phyloP scores from a whole-genome alignment of 2,329 filamentous ascomycete genomes.

The Metarhizium rileyi region DNA sequence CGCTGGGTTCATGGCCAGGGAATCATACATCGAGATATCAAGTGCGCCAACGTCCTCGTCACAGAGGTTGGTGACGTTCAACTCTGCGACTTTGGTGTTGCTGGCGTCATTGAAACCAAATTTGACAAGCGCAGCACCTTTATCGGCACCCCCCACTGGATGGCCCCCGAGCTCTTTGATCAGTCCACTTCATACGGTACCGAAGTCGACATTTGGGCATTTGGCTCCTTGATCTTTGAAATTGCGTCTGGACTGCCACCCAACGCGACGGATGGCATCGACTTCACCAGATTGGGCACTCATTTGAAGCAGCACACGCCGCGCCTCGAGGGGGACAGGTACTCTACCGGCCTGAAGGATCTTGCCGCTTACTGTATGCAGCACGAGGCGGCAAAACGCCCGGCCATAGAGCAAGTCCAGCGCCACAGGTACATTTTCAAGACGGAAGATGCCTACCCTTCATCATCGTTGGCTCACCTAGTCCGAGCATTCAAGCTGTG shows the following conservation, averaged over 20 bases:
- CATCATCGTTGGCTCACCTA: constrained; percentile 51
- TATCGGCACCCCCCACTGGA: constrained; percentile 77
- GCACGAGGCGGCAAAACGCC: constrained; percentile 57
- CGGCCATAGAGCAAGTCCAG: constrained; percentile 59
- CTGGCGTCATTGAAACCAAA: constrained; percentile 65
- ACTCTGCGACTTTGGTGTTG: constrained; percentile 77
- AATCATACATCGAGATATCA: constrained; percentile 63
- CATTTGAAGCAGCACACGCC: constrained; percentile 54
- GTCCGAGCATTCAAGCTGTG: constrained; percentile 65
- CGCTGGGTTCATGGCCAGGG: constrained; percentile 59
- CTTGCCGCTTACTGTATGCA: constrained; percentile 66
- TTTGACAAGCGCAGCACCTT: constrained; percentile 71
- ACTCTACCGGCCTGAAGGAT: constrained; percentile 58
- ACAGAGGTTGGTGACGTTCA: constrained; percentile 69
- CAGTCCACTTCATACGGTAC: constrained; percentile 56
- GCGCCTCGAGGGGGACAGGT: constrained; percentile 60
- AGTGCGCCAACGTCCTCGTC: constrained; percentile 71
- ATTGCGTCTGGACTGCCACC: constrained; percentile 72
- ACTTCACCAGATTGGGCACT: constrained; percentile 40
- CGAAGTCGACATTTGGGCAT: constrained; percentile 76
- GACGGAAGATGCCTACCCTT: constrained; percentile 53
- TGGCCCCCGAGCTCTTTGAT: constrained; percentile 71
- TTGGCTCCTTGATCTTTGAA: constrained; percentile 71
- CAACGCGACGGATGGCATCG: constrained; percentile 46
- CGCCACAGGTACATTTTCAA: constrained; percentile 59